Evolutionary conservation across 228 moss, liverwort and hornwort species (phyloP).

Genomic region (Sphagnum fallax): DNA sequence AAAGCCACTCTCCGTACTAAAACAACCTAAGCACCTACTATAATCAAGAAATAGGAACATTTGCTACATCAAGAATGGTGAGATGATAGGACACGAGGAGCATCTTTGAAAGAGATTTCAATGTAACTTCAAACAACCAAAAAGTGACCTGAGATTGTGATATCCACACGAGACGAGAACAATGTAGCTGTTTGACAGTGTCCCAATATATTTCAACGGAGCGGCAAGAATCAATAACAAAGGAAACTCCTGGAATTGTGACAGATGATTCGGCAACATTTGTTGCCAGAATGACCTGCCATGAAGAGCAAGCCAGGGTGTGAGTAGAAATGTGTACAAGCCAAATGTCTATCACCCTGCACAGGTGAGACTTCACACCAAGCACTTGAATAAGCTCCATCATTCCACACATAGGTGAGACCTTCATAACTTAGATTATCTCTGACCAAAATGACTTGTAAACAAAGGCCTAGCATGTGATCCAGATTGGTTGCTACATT

Average conservation of each 20-base stretch:
- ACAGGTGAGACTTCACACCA: neutral
- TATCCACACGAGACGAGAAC: slow-evolving; percentile 55
- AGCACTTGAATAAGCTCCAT: neutral
- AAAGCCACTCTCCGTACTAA: too few relatives aligned
- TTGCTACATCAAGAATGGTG: too few relatives aligned
- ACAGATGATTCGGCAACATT: slow-evolving; percentile 72
- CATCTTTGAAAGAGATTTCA: too few relatives aligned
- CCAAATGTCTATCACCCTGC: neutral
- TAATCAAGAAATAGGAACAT: too few relatives aligned
- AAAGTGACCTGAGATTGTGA: slow-evolving; percentile 52
- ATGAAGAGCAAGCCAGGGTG: neutral
- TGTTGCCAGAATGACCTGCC: slow-evolving; percentile 57
- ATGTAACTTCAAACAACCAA: too few relatives aligned
- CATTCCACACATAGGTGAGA: too few relatives aligned
- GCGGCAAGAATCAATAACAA: slow-evolving; percentile 54
- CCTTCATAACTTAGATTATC: too few relatives aligned
- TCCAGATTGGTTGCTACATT: too few relatives aligned
- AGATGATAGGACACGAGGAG: too few relatives aligned
- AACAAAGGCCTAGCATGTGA: too few relatives aligned
- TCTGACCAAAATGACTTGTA: too few relatives aligned
- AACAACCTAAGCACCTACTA: too few relatives aligned
- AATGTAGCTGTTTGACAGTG: slow-evolving; percentile 20
- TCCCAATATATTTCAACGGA: slow-evolving; percentile 57
- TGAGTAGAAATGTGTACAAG: neutral
- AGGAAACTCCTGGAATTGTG: slow-evolving; percentile 64